Conservation (phyloP, 306 rosid species). For the Prunus mira region DNA sequence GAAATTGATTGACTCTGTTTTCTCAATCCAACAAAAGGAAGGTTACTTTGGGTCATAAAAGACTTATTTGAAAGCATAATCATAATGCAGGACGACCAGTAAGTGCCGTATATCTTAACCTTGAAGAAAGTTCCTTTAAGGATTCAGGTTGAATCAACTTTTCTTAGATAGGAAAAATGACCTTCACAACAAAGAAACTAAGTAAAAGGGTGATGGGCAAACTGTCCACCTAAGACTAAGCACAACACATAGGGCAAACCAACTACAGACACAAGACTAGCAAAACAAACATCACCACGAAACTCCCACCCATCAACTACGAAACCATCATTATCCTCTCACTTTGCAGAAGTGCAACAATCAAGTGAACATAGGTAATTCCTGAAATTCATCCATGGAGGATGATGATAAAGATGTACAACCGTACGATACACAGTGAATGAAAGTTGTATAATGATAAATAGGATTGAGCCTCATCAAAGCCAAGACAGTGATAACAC, state of each 20-base stretch:
- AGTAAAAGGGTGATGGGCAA: neutral
- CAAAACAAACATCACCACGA: neutral
- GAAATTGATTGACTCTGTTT: neutral
- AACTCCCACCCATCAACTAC: neutral
- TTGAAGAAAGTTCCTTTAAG: neutral
- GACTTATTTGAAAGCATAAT: neutral
- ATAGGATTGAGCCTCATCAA: conserved; percentile 13
- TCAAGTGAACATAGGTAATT: neutral
- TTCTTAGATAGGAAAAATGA: neutral
- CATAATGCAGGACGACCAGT: neutral
- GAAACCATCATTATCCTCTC: neutral
- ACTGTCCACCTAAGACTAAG: neutral
- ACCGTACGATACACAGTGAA: neutral
- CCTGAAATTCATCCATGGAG: neutral
- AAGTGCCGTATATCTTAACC: neutral
- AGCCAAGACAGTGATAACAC: conserved; percentile 1
- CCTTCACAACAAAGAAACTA: neutral
- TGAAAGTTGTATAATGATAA: neutral
- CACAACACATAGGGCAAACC: neutral
- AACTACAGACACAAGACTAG: neutral
- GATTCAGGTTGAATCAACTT: neutral
- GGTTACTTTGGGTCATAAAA: neutral
- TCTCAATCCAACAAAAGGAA: neutral
- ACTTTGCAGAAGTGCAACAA: neutral
- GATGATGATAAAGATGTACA: neutral